Evolutionary conservation across 306 rosid species (phyloP).

Genomic region (Sicyos baderoa): DNA sequence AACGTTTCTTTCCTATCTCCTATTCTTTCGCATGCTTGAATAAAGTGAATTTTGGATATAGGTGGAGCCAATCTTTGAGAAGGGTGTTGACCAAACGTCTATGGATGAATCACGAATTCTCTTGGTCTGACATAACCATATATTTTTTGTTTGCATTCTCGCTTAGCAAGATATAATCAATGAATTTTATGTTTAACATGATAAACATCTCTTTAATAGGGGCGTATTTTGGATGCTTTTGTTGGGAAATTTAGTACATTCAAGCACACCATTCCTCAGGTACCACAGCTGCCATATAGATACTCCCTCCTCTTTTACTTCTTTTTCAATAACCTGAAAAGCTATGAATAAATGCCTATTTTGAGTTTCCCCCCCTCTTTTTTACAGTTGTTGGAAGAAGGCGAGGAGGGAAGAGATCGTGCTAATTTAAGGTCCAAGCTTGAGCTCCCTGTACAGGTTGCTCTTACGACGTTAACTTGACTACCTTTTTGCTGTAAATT

Average conservation of each 20-base stretch:
- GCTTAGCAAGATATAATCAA: neutral
- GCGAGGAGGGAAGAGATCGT: slow-evolving; percentile 91
- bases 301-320: neutral
- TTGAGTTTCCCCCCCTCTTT: slow-evolving; percentile 19
- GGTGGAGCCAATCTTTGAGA: slow-evolving; percentile 99
- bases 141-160: neutral
- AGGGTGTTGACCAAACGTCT: slow-evolving; percentile 87
- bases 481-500: neutral
- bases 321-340: slow-evolving; percentile 1
- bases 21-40: slow-evolving; percentile 10
- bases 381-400: slow-evolving; percentile 83
- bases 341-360: neutral
- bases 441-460: slow-evolving; percentile 98
- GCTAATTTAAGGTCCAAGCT: slow-evolving; percentile 89
- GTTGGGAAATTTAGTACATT: slow-evolving; percentile 96
- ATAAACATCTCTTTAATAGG: slow-evolving; percentile 40
- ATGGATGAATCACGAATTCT: slow-evolving; percentile 94
- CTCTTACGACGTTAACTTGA: slow-evolving; percentile 18
- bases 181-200: slow-evolving; percentile 24
- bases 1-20: slow-evolving; percentile 16
- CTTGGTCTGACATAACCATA: slow-evolving; percentile 51
- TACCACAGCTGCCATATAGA: slow-evolving; percentile 18
- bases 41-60: slow-evolving; percentile 30
- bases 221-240: slow-evolving; percentile 93
- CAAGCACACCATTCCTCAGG: slow-evolving; percentile 96